Conservation (phyloP, 495 filamentous ascomycete genomes). For the Aspergillus indologenus region DNA sequence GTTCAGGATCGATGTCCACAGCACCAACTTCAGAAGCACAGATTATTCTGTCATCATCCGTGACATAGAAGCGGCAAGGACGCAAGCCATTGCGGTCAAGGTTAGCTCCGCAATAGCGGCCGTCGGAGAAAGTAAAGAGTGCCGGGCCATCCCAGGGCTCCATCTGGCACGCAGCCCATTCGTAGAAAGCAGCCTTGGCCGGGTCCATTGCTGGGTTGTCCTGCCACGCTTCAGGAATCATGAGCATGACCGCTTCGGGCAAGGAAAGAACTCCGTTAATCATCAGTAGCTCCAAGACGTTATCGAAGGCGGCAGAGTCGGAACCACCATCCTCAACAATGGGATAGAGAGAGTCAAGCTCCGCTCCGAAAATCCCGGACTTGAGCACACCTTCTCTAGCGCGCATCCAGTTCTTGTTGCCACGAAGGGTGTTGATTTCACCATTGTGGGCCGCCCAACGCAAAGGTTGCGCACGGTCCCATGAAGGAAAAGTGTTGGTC, state of each 20-base stretch:
- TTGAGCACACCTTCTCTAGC: constrained; percentile 94
- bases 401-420: constrained; percentile 99
- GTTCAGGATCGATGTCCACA: constrained; percentile 86
- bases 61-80: constrained; percentile 97
- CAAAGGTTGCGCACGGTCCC: constrained; percentile 96
- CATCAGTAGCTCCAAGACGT: constrained; percentile 89
- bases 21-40: constrained; percentile 98
- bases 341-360: constrained; percentile 87
- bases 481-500: constrained; percentile 98
- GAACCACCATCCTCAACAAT: constrained; percentile 98
- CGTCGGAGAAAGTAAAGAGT: constrained; percentile 97
- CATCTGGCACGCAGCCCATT: constrained; percentile 99
- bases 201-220: constrained; percentile 90
- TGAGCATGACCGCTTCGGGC: constrained; percentile 97
- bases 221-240: constrained; percentile 99
- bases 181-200: constrained; percentile 96
- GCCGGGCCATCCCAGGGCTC: constrained; percentile 99
- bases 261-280: constrained; percentile 97
- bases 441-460: constrained; percentile 99
- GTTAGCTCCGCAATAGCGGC: constrained; percentile 96
- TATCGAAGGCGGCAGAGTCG: constrained; percentile 97
- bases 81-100: constrained; percentile 97
- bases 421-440: constrained; percentile 97
- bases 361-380: constrained; percentile 88
- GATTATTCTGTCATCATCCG: constrained; percentile 97